Conservation (phyloP, 441 rosid genomes). For the Erysimum pusillum region DNA sequence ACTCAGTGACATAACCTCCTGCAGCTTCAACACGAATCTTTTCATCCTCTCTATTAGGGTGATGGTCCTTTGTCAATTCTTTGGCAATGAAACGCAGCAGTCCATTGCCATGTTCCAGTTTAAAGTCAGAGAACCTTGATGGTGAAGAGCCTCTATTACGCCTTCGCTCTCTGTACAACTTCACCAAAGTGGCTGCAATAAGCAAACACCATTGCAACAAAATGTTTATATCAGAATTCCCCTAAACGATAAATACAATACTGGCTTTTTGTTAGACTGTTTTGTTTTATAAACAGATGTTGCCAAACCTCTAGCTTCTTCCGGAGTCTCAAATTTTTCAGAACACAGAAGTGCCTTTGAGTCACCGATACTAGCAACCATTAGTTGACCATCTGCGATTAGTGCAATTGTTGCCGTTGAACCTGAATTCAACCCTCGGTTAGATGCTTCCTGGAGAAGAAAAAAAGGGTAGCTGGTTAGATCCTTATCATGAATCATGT, state of each 20-base stretch:
- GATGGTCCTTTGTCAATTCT: slow-evolving; percentile 90
- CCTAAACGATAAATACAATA: background rate
- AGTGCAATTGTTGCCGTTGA: slow-evolving; percentile 87
- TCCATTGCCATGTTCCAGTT: slow-evolving; percentile 59
- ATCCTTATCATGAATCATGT: slow-evolving; percentile 7
- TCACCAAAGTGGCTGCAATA: slow-evolving; percentile 76
- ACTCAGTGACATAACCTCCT: slow-evolving; percentile 86
- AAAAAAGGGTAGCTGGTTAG: slow-evolving; percentile 28
- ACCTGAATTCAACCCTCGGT: slow-evolving; percentile 70
- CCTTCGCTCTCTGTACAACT: slow-evolving; percentile 75
- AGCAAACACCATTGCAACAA: slow-evolving; percentile 39
- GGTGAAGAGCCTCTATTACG: slow-evolving; percentile 61
- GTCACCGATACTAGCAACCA: slow-evolving; percentile 94
- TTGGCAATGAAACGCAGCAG: slow-evolving; percentile 62
- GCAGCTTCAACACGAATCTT: slow-evolving; percentile 86
- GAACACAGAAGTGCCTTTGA: slow-evolving; percentile 95
- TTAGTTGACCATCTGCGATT: slow-evolving; percentile 78
- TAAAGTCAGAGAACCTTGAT: slow-evolving; percentile 54
- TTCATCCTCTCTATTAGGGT: slow-evolving; percentile 93
- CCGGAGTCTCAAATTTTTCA: slow-evolving; percentile 77
- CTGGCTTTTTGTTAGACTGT: background rate
- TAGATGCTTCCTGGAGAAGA: slow-evolving; percentile 79
- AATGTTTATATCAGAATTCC: slow-evolving; percentile 18
- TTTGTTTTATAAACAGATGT: slow-evolving; percentile 31
- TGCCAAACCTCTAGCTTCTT: slow-evolving; percentile 82